A percentile compares a stretch with the other conserved stretches of the same genome.
phyloP scores from a whole-genome alignment of 768 basidiomycete species.

The Phlebiopsis gigantea region DNA sequence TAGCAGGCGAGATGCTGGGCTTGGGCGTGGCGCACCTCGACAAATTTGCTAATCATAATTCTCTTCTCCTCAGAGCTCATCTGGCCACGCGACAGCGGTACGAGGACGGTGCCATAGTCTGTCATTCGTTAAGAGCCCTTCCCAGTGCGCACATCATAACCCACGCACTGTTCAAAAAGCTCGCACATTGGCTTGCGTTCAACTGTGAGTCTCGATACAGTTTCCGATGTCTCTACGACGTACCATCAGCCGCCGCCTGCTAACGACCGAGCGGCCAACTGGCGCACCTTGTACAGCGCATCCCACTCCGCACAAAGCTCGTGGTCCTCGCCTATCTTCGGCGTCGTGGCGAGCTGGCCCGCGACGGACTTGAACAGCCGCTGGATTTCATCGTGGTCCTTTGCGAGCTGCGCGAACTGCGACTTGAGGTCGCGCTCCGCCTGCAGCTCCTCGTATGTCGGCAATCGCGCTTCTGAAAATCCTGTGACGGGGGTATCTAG shows the following conservation, averaged over 20 bases:
- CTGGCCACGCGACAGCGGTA: conserved; percentile 19
- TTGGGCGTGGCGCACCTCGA: conserved; percentile 18
- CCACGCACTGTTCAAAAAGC: conserved; percentile 23
- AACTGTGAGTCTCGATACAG: conserved; percentile 24
- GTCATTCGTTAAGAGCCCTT: not conserved
- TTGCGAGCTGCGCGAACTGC: conserved; percentile 19
- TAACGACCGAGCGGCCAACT: too few relatives aligned
- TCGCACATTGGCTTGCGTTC: conserved; percentile 23
- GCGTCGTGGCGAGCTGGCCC: conserved; percentile 21
- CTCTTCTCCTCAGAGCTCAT: conserved; percentile 20
- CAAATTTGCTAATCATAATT: conserved; percentile 24
- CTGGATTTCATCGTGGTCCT: conserved; percentile 25
- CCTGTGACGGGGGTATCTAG: not conserved
- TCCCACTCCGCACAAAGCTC: conserved; percentile 21
- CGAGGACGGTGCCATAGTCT: conserved; percentile 23
- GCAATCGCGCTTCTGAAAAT: too few relatives aligned
- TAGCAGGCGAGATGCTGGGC: too few relatives aligned
- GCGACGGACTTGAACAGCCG: conserved; percentile 23
- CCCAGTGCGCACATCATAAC: not conserved
- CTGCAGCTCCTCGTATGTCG: conserved; percentile 15
- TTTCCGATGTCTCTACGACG: conserved; percentile 19
- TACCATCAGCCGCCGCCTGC: too few relatives aligned
- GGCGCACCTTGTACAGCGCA: conserved; percentile 18
- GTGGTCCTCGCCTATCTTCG: conserved; percentile 21
- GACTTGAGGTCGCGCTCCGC: conserved; percentile 17